Percentiles rank a stretch among this genome's conserved stretches.
Conservation (phyloP, 345 rosid species). For the Capsella bursapastoris region DNA sequence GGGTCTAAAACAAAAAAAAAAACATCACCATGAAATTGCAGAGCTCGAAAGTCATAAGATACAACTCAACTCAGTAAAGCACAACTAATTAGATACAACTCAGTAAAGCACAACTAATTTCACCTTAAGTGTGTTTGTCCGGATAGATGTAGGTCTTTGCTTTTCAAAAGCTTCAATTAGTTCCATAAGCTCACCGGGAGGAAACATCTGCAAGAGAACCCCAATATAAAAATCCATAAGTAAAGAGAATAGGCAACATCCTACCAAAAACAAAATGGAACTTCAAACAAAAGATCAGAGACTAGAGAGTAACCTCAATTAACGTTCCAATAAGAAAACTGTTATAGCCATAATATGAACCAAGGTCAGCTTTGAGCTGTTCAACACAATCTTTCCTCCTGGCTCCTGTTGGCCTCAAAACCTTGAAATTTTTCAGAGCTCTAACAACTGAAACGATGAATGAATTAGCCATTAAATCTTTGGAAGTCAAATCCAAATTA, state of each 20-base stretch:
- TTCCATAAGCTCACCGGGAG: conserved; percentile 88
- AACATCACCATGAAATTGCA: conserved; percentile 23
- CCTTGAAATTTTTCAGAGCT: conserved; percentile 74
- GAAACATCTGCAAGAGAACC: conserved; percentile 76
- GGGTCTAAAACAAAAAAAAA: conserved; percentile 57
- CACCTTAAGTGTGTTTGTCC: conserved; percentile 94
- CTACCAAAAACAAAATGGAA: not conserved
- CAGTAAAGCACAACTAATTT: conserved; percentile 26
- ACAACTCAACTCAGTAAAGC: conserved; percentile 11
- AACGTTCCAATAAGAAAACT: conserved; percentile 77
- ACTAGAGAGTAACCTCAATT: conserved; percentile 64
- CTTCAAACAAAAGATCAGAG: conserved; percentile 10
- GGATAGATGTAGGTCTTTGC: conserved; percentile 83
- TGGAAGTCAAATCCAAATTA: conserved; percentile 1
- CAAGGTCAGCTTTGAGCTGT: conserved; percentile 77
- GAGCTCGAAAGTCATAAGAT: conserved; percentile 21
- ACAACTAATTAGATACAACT: conserved; percentile 11
- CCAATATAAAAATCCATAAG: conserved; percentile 22
- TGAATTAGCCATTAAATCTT: conserved; percentile 22
- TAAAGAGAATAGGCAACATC: not conserved
- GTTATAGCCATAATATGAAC: conserved; percentile 90
- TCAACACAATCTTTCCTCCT: conserved; percentile 69
- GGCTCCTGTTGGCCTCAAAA: conserved; percentile 65
- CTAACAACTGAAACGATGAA: conserved; percentile 64
- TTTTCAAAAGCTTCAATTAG: conserved; percentile 93